Percentiles rank a stretch among this genome's conserved stretches.
These are phyloP conservation scores for Ceratocystis papillata DNA, from an alignment of 2,329 filamentous ascomycete species.

Conservation along the genomic window DNA sequence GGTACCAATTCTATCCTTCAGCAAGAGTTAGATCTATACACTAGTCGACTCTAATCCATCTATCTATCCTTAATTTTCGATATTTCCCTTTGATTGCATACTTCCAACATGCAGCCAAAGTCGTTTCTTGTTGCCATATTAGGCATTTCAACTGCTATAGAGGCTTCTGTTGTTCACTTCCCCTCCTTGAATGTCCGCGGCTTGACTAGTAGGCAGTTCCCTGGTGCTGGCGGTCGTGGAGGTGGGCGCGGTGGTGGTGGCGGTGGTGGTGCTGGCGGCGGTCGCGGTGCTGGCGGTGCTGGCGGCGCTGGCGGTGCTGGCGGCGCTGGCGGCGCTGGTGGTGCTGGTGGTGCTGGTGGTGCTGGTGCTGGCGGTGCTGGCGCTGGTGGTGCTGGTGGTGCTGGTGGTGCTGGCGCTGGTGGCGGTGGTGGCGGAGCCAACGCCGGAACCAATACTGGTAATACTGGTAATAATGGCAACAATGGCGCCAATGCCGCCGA, in stretches of 20 bases:
- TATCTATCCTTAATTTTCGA: slow-evolving; percentile 14
- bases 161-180: slow-evolving; percentile 37
- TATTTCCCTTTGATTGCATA: not conserved
- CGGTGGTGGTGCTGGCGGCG: slow-evolving; percentile 25
- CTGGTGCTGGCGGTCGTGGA: slow-evolving; percentile 26
- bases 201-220: slow-evolving; percentile 36
- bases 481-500: slow-evolving; percentile 28
- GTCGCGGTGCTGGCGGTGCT: slow-evolving; percentile 21
- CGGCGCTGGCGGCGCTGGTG: slow-evolving; percentile 4
- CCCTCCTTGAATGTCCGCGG: slow-evolving; percentile 32
- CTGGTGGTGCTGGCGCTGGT: not conserved
- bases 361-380: not conserved
- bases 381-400: slow-evolving; percentile 27
- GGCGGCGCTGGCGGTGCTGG: slow-evolving; percentile 24
- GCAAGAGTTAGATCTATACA: slow-evolving; percentile 13
- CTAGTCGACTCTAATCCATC: slow-evolving; percentile 25
- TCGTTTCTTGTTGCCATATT: slow-evolving; percentile 40
- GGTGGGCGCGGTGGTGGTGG: not conserved
- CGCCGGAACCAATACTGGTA: slow-evolving; percentile 27
- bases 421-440: slow-evolving; percentile 26
- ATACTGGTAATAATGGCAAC: slow-evolving; percentile 28
- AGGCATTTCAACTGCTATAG: slow-evolving; percentile 38
- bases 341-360: not conserved
- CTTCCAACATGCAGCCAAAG: slow-evolving; percentile 43
- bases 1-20: slow-evolving; percentile 35